phyloP scores from a whole-genome alignment of 345 rosid species.

The Kernera saxatilis region DNA sequence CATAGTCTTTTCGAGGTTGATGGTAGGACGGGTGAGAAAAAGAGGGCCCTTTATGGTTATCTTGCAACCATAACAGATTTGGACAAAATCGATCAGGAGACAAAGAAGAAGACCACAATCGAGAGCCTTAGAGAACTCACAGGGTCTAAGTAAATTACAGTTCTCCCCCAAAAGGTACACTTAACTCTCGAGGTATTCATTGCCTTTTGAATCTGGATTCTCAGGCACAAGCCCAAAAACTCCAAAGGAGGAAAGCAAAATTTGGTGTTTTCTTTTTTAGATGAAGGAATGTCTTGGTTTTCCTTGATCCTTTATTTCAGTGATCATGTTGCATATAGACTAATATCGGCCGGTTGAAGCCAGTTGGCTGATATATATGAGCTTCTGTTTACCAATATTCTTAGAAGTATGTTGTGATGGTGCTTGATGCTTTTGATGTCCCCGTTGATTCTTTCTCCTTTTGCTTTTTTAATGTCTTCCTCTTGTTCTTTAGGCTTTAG shows the following conservation, averaged over 20 bases:
- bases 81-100: constrained; percentile 71
- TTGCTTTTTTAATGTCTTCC: background rate
- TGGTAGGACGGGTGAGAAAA: constrained; percentile 62
- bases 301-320: constrained; percentile 3
- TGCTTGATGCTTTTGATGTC: constrained; percentile 15
- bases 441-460: background rate
- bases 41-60: constrained; percentile 75
- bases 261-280: background rate
- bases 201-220: constrained; percentile 13
- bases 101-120: constrained; percentile 63
- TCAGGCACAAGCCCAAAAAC: background rate
- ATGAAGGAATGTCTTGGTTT: background rate
- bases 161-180: constrained; percentile 30
- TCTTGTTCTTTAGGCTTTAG: constrained; percentile 2
- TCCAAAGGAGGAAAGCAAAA: constrained; percentile 7
- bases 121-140: constrained; percentile 63
- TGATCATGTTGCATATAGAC: constrained; percentile 18
- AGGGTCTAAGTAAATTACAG: constrained; percentile 43
- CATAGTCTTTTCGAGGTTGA: constrained; percentile 68
- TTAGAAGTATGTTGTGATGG: background rate
- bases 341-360: background rate
- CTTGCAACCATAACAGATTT: constrained; percentile 73
- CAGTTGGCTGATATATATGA: constrained; percentile 2
- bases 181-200: background rate
- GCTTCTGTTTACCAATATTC: background rate